Evolutionary conservation across 768 basidiomycete species (phyloP).

Genomic region (Daedaleopsis nitida): DNA sequence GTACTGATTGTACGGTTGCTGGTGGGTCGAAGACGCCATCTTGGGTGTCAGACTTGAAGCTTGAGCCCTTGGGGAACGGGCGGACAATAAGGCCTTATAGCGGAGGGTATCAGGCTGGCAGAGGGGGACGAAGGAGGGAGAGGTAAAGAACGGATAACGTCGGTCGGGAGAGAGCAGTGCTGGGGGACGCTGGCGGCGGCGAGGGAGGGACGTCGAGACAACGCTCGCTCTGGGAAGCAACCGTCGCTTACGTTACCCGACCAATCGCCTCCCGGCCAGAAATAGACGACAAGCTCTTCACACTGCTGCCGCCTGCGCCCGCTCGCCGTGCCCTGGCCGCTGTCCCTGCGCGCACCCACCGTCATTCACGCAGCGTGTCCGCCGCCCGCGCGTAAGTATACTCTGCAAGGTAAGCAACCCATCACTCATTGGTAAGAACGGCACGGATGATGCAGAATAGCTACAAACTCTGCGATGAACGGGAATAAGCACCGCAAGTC

Average conservation of each 20-base stretch:
- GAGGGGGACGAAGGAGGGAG: conserved; percentile 2
- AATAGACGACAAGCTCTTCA: too few relatives aligned
- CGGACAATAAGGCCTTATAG: not conserved
- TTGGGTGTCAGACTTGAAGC: conserved; percentile 1
- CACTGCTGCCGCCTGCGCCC: not conserved
- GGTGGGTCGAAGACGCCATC: conserved; percentile 23
- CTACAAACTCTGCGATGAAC: too few relatives aligned
- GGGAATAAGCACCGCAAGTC: too few relatives aligned
- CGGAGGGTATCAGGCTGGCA: conserved; percentile 15
- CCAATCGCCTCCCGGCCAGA: conserved; percentile 2
- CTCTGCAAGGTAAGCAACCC: too few relatives aligned
- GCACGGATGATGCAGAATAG: too few relatives aligned
- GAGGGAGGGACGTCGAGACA: not conserved
- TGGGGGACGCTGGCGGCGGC: not conserved
- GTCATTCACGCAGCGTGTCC: too few relatives aligned
- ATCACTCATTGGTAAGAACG: too few relatives aligned
- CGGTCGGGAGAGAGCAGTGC: not conserved
- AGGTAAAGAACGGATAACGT: conserved; percentile 13
- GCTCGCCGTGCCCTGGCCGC: not conserved
- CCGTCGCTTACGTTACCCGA: not conserved
- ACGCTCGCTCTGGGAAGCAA: not conserved
- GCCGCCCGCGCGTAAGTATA: too few relatives aligned
- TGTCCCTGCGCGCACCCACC: too few relatives aligned
- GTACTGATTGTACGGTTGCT: conserved; percentile 14
- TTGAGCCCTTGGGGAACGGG: too few relatives aligned